phyloP scores from a whole-genome alignment of 306 rosid genomes.

The Rubus parviflorus region DNA sequence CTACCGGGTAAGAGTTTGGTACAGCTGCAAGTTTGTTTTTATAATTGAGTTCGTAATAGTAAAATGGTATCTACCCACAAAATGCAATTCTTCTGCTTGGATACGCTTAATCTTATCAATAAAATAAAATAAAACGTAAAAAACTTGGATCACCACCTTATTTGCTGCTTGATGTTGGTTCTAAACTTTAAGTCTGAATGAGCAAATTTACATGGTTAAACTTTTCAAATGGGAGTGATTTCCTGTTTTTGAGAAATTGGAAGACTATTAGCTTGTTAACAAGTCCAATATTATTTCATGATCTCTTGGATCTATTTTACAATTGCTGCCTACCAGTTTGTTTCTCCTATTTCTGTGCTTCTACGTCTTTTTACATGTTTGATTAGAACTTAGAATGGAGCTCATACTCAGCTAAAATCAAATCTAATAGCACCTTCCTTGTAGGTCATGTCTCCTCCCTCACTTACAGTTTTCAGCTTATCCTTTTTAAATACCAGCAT shows the following conservation, averaged over 20 bases:
- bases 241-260: neutral
- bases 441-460: neutral
- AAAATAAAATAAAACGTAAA: too few relatives aligned
- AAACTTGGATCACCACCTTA: neutral
- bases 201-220: neutral
- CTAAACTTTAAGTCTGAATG: neutral
- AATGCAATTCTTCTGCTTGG: neutral
- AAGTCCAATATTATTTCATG: neutral
- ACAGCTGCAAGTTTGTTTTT: conserved; percentile 11
- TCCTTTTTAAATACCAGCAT: neutral
- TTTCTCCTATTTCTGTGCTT: neutral
- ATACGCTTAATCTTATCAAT: neutral
- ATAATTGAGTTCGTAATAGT: neutral
- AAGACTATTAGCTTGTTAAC: neutral
- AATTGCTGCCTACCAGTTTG: neutral
- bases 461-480: neutral
- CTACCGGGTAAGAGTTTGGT: conserved; percentile 64
- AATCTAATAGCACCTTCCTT: neutral
- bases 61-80: neutral
- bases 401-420: neutral
- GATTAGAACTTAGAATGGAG: neutral
- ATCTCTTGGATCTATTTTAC: neutral
- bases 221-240: neutral
- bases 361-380: neutral
- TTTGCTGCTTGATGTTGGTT: neutral